These are phyloP conservation scores for Forsythia viridissima DNA, from an alignment of 257 asterid genomes.

Conservation along the genomic window DNA sequence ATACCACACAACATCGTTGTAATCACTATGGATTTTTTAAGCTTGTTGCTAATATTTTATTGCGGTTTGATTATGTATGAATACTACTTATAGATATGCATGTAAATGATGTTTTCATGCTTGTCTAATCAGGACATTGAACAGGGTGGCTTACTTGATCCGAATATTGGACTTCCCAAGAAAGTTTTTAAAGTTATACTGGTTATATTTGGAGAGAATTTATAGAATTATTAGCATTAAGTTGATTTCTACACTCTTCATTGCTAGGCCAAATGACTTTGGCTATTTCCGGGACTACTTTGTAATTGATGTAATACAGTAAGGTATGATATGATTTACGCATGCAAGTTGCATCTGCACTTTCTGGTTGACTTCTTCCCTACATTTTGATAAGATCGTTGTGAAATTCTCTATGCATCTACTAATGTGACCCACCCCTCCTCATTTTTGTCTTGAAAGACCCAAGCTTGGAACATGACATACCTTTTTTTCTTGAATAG, in stretches of 20 bases:
- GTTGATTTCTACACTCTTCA: conserved; percentile 29
- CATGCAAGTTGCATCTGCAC: conserved; percentile 26
- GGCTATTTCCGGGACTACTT: conserved; percentile 96
- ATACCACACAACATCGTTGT: background rate
- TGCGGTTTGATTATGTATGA: conserved; percentile 21
- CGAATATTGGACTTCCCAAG: conserved; percentile 93
- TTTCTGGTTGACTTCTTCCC: conserved; percentile 3
- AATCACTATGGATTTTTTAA: too few species aligned
- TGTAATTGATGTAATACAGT: conserved; percentile 98
- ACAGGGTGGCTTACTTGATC: conserved; percentile 86
- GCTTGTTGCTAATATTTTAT: too few species aligned
- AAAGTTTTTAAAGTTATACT: conserved; percentile 29
- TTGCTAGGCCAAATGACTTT: conserved; percentile 94
- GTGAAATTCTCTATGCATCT: conserved; percentile 5
- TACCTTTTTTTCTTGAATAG: background rate
- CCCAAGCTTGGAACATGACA: background rate
- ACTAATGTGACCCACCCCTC: conserved; percentile 2
- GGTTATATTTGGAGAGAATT: background rate
- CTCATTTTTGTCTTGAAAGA: background rate
- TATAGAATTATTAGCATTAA: conserved; percentile 19
- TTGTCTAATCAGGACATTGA: conserved; percentile 75
- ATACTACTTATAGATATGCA: conserved; percentile 19
- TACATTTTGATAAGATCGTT: conserved; percentile 13
- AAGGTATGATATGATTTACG: conserved; percentile 80
- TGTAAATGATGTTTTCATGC: conserved; percentile 26